phyloP scores from a whole-genome alignment of 306 rosid species.

The Cucumis hystrix region DNA sequence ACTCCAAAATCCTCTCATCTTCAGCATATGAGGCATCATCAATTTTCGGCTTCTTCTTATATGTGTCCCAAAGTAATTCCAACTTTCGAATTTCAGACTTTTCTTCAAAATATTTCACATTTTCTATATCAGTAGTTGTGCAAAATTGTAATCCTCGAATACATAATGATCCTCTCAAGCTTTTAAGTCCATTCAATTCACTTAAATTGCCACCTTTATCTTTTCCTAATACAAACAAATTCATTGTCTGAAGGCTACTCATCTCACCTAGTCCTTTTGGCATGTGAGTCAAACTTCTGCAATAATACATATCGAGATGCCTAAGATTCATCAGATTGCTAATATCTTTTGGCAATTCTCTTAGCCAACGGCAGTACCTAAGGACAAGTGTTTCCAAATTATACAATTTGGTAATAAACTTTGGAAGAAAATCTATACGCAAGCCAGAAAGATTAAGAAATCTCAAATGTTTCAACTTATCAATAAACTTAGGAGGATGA shows the following conservation, averaged over 20 bases:
- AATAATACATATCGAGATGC: background rate
- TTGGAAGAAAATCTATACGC: background rate
- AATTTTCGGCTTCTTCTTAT: too few relatives aligned
- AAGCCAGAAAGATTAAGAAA: too few relatives aligned
- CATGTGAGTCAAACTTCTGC: background rate
- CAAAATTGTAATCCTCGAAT: background rate
- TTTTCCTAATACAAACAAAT: background rate
- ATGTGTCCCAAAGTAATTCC: fast-evolving
- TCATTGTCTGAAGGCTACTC: background rate
- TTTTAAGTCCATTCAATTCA: background rate
- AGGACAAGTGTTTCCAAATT: background rate
- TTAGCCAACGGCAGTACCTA: fast-evolving
- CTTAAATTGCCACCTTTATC: background rate
- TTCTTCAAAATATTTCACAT: too few relatives aligned
- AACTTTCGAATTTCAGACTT: background rate
- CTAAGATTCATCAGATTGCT: background rate
- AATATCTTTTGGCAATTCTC: background rate
- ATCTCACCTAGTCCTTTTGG: background rate
- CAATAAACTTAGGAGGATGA: too few relatives aligned
- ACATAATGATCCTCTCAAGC: background rate
- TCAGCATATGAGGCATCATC: too few relatives aligned
- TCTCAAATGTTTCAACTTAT: background rate
- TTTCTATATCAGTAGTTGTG: background rate
- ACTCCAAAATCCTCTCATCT: background rate
- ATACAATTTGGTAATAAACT: background rate